Percentiles rank a stretch among this genome's conserved stretches.
Evolutionary conservation across 306 rosid genomes (phyloP).

Genomic region (Fragaria ananassa): DNA sequence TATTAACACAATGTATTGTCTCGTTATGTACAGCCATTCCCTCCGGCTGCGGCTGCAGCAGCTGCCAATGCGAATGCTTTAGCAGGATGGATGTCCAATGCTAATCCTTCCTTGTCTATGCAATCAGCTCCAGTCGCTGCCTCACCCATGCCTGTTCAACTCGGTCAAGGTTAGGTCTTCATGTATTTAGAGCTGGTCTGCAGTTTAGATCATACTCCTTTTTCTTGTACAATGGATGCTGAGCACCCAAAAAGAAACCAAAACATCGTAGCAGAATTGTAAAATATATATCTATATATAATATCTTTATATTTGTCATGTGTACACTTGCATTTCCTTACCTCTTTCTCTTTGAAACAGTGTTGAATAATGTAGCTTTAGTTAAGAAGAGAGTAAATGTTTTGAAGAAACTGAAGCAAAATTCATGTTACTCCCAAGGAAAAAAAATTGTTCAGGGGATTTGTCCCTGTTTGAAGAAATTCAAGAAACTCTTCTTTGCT

Average conservation of each 20-base stretch:
- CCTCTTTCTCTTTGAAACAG: background rate
- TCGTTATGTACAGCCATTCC: slow-evolving; percentile 37
- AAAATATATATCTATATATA: background rate
- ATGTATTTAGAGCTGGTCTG: slow-evolving; percentile 12
- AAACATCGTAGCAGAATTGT: background rate
- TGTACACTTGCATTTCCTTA: background rate
- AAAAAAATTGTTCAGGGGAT: background rate
- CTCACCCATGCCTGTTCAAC: slow-evolving; percentile 37
- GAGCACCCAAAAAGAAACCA: background rate
- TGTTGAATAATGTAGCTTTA: background rate
- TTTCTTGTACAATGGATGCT: background rate
- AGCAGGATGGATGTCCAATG: slow-evolving; percentile 42
- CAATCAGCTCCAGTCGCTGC: slow-evolving; percentile 30
- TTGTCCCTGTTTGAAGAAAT: background rate
- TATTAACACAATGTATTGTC: slow-evolving; percentile 4
- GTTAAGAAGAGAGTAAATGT: background rate
- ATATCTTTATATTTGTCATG: background rate
- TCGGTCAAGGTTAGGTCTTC: slow-evolving; percentile 46
- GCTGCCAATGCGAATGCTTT: slow-evolving; percentile 38
- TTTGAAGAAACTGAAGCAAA: background rate
- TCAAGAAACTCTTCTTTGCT: background rate
- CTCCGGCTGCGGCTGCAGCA: slow-evolving; percentile 32
- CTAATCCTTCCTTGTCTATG: slow-evolving; percentile 37
- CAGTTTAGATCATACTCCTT: background rate
- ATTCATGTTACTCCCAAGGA: background rate